Percentiles rank a stretch among this genome's conserved stretches.
phyloP scores from a whole-genome alignment of 2,329 filamentous ascomycete genomes.

The Byssothecium circinans region DNA sequence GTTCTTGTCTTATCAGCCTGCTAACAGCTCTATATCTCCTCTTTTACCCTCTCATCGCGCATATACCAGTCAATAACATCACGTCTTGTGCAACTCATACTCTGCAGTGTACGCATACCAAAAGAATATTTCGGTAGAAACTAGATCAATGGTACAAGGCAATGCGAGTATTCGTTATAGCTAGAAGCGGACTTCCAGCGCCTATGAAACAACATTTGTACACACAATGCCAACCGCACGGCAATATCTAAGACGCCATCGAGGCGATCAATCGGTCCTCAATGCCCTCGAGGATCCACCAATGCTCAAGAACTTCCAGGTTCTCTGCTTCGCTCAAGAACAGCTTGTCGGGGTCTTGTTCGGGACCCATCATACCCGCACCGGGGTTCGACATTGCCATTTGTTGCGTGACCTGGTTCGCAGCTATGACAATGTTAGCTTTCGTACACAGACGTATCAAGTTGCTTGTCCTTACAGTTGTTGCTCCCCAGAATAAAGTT shows the following conservation, averaged over 20 bases:
- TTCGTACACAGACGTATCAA: not conserved
- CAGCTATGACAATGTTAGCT: conserved; percentile 58
- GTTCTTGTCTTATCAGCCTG: too few species aligned
- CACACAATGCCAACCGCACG: not conserved
- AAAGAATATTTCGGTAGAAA: too few species aligned
- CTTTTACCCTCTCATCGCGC: too few species aligned
- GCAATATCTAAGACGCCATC: conserved; percentile 25
- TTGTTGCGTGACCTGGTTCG: conserved; percentile 85
- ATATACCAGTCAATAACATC: too few species aligned
- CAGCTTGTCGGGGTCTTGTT: conserved; percentile 93
- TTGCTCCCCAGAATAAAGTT: conserved; percentile 95
- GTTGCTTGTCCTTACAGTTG: conserved; percentile 67
- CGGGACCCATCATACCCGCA: conserved; percentile 83
- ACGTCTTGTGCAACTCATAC: too few species aligned
- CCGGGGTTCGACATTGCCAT: conserved; percentile 75
- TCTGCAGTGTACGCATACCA: too few species aligned
- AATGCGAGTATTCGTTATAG: too few species aligned
- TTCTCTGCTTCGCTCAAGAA: conserved; percentile 94
- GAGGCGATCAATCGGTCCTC: conserved; percentile 75
- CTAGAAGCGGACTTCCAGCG: too few species aligned
- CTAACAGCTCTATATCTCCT: too few species aligned
- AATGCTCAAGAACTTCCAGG: conserved; percentile 89
- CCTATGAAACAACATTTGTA: not conserved
- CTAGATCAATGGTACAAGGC: too few species aligned
- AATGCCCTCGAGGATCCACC: conserved; percentile 85